Evolutionary conservation across 345 rosid genomes (phyloP).

Genomic region (Zanthoxylum bungeanum): DNA sequence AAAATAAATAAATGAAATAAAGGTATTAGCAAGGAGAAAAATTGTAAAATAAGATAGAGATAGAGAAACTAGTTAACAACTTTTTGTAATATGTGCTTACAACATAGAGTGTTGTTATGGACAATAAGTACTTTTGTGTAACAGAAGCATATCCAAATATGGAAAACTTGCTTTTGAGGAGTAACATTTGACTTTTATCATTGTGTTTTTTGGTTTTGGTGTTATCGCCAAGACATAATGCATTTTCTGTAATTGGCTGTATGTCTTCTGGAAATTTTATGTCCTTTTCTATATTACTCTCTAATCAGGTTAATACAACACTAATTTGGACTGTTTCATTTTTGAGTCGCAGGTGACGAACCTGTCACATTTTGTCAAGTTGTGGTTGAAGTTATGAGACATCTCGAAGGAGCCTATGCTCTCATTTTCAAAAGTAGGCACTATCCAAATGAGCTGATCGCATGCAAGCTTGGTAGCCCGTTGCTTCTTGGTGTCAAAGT

Average conservation of each 20-base stretch:
- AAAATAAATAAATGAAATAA: neutral
- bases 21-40: neutral
- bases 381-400: constrained; percentile 93
- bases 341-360: constrained; percentile 54
- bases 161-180: neutral
- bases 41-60: neutral
- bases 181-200: neutral
- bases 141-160: neutral
- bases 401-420: constrained; percentile 98
- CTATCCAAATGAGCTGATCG: constrained; percentile 91
- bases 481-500: constrained; percentile 92
- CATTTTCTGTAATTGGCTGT: neutral
- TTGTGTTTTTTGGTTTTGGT: neutral
- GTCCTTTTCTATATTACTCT: neutral
- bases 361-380: constrained; percentile 81
- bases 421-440: constrained; percentile 89
- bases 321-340: neutral
- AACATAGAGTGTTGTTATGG: neutral
- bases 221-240: neutral
- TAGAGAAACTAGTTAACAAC: neutral
- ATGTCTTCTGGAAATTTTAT: neutral
- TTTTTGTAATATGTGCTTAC: neutral
- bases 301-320: neutral
- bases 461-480: constrained; percentile 97
- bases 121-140: neutral